A percentile compares a stretch with the other conserved stretches of the same genome.
These are phyloP conservation scores for Candida maris DNA, from an alignment of 805 yeast species.

Conservation along the genomic window DNA sequence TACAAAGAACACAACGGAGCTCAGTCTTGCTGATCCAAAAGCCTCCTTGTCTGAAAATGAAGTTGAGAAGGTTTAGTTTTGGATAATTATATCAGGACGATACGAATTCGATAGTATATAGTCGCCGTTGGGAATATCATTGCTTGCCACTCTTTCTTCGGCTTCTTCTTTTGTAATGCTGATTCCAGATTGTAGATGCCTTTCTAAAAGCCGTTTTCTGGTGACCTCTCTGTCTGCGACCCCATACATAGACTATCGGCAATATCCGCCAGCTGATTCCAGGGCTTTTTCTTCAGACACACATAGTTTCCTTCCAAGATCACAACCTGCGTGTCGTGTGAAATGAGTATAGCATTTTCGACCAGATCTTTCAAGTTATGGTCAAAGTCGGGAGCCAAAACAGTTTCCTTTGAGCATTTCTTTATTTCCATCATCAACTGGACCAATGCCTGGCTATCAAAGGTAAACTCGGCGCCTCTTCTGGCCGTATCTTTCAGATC, in stretches of 20 bases:
- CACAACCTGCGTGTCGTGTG: conserved; percentile 27
- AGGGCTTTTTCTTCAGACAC: conserved; percentile 31
- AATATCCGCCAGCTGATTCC: conserved; percentile 29
- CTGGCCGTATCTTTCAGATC: conserved; percentile 26
- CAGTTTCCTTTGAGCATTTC: conserved; percentile 1
- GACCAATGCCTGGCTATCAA: conserved; percentile 32
- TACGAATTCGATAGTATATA: conserved; percentile 16
- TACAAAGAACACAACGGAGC: not conserved
- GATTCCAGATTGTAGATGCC: conserved; percentile 39
- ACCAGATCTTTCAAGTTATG: conserved; percentile 40
- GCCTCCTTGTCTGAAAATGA: not conserved
- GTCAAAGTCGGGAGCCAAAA: conserved; percentile 35
- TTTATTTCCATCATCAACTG: conserved; percentile 16
- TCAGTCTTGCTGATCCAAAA: not conserved
- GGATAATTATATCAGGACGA: conserved; percentile 28
- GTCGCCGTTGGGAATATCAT: conserved; percentile 37
- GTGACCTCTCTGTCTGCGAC: conserved; percentile 23
- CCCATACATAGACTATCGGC: conserved; percentile 36
- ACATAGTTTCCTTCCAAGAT: conserved; percentile 42
- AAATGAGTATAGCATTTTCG: conserved; percentile 32
- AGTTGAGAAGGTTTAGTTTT: conserved; percentile 4
- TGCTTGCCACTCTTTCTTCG: conserved; percentile 33
- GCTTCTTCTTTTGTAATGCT: conserved; percentile 33
- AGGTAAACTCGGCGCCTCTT: conserved; percentile 49
- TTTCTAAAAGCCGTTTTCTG: conserved; percentile 29